Evolutionary conservation across 2,329 filamentous ascomycete genomes (phyloP).

Genomic region (Cytospora leucostoma): DNA sequence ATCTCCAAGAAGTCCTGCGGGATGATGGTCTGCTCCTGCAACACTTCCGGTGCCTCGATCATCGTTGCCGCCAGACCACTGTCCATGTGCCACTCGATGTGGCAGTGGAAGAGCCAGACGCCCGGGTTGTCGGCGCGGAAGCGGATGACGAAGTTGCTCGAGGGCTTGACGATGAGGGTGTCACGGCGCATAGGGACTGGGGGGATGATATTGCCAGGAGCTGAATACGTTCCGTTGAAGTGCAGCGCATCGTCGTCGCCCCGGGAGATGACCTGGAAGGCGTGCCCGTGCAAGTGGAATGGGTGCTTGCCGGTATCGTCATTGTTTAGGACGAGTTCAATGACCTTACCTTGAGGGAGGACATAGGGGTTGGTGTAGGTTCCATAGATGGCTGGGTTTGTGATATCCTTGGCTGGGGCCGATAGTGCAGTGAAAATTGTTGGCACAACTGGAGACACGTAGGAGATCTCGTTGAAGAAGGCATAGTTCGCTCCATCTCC

Average conservation of each 20-base stretch:
- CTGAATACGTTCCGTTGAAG: slow-evolving; percentile 44
- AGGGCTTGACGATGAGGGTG: slow-evolving; percentile 64
- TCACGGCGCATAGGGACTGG: slow-evolving; percentile 66
- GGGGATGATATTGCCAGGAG: slow-evolving; percentile 50
- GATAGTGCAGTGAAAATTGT: slow-evolving; percentile 76
- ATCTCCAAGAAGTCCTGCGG: slow-evolving; percentile 45
- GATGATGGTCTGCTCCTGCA: slow-evolving; percentile 51
- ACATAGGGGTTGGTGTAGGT: slow-evolving; percentile 67
- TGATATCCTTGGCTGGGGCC: slow-evolving; percentile 52
- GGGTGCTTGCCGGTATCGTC: slow-evolving; percentile 70
- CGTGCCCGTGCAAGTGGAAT: slow-evolving; percentile 78
- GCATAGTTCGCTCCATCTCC: slow-evolving; percentile 69
- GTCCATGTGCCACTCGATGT: slow-evolving; percentile 59
- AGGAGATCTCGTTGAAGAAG: slow-evolving; percentile 78
- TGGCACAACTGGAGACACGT: slow-evolving; percentile 73
- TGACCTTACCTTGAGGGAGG: slow-evolving; percentile 65
- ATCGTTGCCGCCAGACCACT: slow-evolving; percentile 48
- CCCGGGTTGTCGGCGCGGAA: slow-evolving; percentile 65
- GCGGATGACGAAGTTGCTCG: slow-evolving; percentile 69
- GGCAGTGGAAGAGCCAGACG: slow-evolving; percentile 54
- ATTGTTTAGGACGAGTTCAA: slow-evolving; percentile 79
- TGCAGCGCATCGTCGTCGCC: slow-evolving; percentile 58
- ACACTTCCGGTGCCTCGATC: slow-evolving; percentile 41
- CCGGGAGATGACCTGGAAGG: slow-evolving; percentile 69
- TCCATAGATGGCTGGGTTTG: slow-evolving; percentile 67